phyloP scores from a whole-genome alignment of 75 land plant genomes.

The Sequoiadendron giganteum region DNA sequence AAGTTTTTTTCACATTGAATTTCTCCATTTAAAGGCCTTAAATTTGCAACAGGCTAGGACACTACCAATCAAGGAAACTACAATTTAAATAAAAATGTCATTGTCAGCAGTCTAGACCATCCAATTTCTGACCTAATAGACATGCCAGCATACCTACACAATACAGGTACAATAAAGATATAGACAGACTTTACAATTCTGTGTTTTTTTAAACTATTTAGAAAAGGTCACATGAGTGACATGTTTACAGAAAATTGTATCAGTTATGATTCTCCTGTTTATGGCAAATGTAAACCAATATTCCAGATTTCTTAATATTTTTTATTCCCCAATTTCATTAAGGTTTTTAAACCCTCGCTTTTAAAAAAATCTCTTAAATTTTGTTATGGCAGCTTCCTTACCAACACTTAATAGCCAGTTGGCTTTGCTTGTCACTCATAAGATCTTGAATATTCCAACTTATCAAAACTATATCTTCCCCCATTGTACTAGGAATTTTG shows the following conservation, averaged over 20 bases:
- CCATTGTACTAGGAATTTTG: background rate
- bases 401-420: background rate
- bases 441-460: background rate
- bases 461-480: background rate
- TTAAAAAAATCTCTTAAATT: background rate
- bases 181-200: background rate
- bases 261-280: background rate
- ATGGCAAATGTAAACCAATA: background rate
- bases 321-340: background rate
- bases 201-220: background rate
- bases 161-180: background rate
- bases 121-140: background rate
- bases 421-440: background rate
- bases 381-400: background rate
- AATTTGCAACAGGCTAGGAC: background rate
- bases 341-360: background rate
- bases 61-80: background rate
- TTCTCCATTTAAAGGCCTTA: background rate
- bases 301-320: background rate
- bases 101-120: background rate
- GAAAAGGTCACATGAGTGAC: background rate
- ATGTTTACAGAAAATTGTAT: background rate
- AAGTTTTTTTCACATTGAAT: background rate
- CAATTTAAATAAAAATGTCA: background rate
- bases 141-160: background rate